These are phyloP conservation scores for Lathyrus tuberosus DNA, from an alignment of 306 rosid species.

Conservation along the genomic window DNA sequence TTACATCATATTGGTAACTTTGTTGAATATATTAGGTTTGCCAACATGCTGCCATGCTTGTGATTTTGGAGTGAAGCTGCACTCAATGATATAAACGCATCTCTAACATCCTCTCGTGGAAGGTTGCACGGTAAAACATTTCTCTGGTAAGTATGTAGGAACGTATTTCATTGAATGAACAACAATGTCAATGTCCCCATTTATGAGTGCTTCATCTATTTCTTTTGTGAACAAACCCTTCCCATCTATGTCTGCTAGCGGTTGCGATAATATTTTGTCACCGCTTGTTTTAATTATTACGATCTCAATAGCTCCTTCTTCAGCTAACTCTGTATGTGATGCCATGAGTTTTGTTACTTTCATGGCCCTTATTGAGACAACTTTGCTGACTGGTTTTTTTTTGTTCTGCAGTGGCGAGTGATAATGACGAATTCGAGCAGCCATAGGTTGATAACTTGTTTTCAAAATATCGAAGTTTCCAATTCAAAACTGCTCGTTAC, in stretches of 20 bases:
- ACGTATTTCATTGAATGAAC: constrained; percentile 97
- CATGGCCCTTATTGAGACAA: too few relatives aligned
- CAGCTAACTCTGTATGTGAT: constrained; percentile 78
- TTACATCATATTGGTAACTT: too few relatives aligned
- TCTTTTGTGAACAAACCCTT: constrained; percentile 94
- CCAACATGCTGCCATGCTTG: too few relatives aligned
- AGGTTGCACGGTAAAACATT: too few relatives aligned
- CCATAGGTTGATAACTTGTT: too few relatives aligned
- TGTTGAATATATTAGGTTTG: too few relatives aligned
- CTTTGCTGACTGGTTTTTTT: too few relatives aligned
- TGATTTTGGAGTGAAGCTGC: constrained; percentile 74
- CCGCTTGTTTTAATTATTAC: constrained; percentile 84
- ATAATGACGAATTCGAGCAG: too few relatives aligned
- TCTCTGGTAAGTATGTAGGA: constrained; percentile 81
- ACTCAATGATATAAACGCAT: constrained; percentile 78
- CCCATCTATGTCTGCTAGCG: constrained; percentile 91
- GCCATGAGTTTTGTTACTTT: too few relatives aligned
- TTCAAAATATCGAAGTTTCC: too few relatives aligned
- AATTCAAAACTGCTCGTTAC: too few relatives aligned
- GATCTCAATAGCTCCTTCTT: constrained; percentile 88
- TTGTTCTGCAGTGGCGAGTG: too few relatives aligned
- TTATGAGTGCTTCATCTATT: constrained; percentile 85
- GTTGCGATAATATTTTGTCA: constrained; percentile 77
- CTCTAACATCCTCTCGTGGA: constrained; percentile 87
- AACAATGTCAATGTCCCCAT: constrained; percentile 74